Evolutionary conservation across 495 filamentous ascomycete species (phyloP), one percentile per base, ranked within the genome.

Genomic region (Aspergillus mulundensis): DNA sequence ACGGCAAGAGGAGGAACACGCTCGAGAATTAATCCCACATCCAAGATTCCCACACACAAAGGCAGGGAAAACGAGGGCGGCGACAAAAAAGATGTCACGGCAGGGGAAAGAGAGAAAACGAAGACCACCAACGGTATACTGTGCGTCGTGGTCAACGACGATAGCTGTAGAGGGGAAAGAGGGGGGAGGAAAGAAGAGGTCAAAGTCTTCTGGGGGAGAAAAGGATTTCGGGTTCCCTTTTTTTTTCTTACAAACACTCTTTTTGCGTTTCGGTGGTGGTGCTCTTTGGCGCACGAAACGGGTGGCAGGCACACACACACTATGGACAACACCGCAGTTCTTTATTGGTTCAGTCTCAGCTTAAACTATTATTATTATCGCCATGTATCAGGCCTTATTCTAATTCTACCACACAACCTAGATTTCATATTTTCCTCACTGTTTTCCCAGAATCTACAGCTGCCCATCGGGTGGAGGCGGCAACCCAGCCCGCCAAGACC

Each of bases 101-200:
- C 41, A 24, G 30, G 43, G 39, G 42, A 18, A 55, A 53, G 46
- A 39, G 20, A 41, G 49, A 16, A 56, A 47, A 56, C n/a, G 38
- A 60, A 61, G 58, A 64, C 61, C 61, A 60, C 61, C 45, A 49
- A 42, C 54, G 42, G 44, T 50, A 24, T 58, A 54, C 47, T 53
- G 32, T 53, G 55, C 58, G 61, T 57, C 61, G 61, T 60, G 61
- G 56, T 58, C 54, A 61, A 64, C 61, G 61, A 64, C 61, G 61
- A 61, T 60, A 54, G 38, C 20, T 60, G 55, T 56, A 57, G 61
- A 54, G 55, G 36, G 45, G 50, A 45, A 53, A 39, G 43, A 30
- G 54, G 47, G 42, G 46, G 58, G 50, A 47, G 46, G 54, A 52
- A 59, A 50, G 48, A 50, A 50, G 48, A 50, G 48, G 48, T 50